phyloP scores from a whole-genome alignment of 176 grass and related monocot genomes.

The Lolium perenne region DNA sequence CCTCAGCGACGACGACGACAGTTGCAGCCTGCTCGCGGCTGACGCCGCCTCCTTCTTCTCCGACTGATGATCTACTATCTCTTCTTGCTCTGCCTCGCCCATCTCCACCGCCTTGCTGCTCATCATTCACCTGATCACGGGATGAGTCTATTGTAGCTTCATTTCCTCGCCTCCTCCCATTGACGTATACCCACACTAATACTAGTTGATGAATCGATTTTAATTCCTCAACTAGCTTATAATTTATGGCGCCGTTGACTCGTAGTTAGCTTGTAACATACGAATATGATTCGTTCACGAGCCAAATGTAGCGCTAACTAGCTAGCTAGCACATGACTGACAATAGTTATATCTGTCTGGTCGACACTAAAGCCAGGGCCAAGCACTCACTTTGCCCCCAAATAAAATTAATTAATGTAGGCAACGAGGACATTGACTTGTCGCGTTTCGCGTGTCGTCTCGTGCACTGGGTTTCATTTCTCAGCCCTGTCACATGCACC shows the following conservation, averaged over 20 bases:
- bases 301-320: background rate
- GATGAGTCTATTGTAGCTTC: background rate
- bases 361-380: too few species aligned
- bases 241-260: background rate
- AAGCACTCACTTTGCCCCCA: background rate
- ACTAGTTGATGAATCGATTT: background rate
- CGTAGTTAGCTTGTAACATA: background rate
- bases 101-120: conserved; percentile 10
- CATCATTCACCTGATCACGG: background rate
- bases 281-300: background rate
- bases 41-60: conserved; percentile 10
- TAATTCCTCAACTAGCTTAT: background rate
- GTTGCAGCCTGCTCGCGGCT: background rate
- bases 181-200: too few species aligned
- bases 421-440: background rate
- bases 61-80: background rate
- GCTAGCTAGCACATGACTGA: background rate
- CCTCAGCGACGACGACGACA: conserved; percentile 24
- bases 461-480: background rate
- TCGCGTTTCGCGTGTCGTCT: background rate
- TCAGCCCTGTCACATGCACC: background rate
- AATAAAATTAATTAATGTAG: background rate
- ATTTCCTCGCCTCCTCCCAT: background rate
- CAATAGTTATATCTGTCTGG: background rate
- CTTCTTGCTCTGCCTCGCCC: background rate